Evolutionary conservation across 108 stramenopile species (phyloP), one percentile per base, ranked within the genome.

Genomic region (Cyclotella sp.): DNA sequence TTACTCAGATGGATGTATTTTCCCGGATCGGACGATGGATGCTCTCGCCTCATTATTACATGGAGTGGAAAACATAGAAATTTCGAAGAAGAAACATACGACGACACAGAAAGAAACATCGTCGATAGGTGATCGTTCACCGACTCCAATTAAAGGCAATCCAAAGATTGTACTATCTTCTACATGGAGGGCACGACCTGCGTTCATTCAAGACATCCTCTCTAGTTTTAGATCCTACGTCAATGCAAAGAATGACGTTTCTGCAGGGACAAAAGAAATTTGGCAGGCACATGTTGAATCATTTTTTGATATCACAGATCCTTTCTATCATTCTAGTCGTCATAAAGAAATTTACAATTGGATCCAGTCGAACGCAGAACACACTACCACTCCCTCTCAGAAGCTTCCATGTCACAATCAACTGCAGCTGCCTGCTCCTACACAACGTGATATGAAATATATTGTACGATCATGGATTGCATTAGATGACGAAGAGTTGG

Each of bases 401-500:
- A 34, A 34, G 6, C 34, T 34, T 34, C 34, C 34, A 34, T 34
- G 34, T 34, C 2, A 34, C 34, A 34, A 34, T 2, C 34, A 34
- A 34, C 4, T 2, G 2, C 34, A 6, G 34, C 34, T 34, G 34
- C 34, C 34, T 34, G 34, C 34, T 5, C 6, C 34, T 34, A 34
- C 34, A 34, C 34, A 34, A 34, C 34, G 6, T 2, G 34, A 34
- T 34, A 34, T 7, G 26, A 57, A 68, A 47, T 65, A 27, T 45
- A 63, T 59, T 14, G 54, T 81, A 42, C 29, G 73, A 42, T 78
- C 81, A 19, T 92, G 91, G 91, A 65, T 92, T 63, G 89, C 85
- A 30, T 62, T 92, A 19, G 91, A 92, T 58, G 91, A 92, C 60
- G 91, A 92, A 78, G 88, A 92, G 52, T 76, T 92, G 29, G 66